A percentile compares a stretch with the other conserved stretches of the same genome.
Evolutionary conservation across 106 monocot genomes (phyloP).

Genomic region (Xerophyta viscosa): DNA sequence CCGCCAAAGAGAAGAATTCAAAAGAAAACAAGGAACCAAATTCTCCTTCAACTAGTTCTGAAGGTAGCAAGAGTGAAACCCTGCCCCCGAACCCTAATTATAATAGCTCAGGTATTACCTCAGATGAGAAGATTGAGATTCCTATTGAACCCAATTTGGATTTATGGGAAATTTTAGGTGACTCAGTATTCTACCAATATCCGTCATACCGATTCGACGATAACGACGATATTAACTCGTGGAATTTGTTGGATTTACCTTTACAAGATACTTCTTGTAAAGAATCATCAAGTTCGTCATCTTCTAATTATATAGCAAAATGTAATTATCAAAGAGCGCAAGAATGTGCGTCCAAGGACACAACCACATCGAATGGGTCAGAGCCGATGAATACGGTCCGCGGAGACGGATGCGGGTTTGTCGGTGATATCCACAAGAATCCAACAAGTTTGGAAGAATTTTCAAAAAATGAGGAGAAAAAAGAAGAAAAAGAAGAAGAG

Average conservation of each 20-base stretch:
- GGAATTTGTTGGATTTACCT: too few species aligned
- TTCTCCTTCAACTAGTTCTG: slow-evolving; percentile 1
- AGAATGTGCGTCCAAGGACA: too few species aligned
- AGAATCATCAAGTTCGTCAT: too few species aligned
- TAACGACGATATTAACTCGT: background rate
- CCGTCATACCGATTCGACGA: background rate
- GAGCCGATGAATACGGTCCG: too few species aligned
- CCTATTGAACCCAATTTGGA: slow-evolving; percentile 22
- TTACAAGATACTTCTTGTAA: too few species aligned
- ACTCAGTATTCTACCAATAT: background rate
- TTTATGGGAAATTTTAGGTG: slow-evolving; percentile 28
- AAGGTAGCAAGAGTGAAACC: too few species aligned
- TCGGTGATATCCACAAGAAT: too few species aligned
- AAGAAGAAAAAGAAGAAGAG: background rate
- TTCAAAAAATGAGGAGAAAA: background rate
- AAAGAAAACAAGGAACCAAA: background rate
- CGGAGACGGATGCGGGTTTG: too few species aligned
- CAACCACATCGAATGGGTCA: too few species aligned
- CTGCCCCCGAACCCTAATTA: background rate
- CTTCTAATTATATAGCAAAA: too few species aligned
- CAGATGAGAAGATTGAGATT: slow-evolving; percentile 17
- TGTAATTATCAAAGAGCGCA: too few species aligned
- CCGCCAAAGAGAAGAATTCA: background rate
- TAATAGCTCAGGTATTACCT: background rate
- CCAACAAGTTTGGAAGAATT: background rate